phyloP scores from a whole-genome alignment of 2,329 filamentous ascomycete genomes.

The Fusarium decemcellulare region DNA sequence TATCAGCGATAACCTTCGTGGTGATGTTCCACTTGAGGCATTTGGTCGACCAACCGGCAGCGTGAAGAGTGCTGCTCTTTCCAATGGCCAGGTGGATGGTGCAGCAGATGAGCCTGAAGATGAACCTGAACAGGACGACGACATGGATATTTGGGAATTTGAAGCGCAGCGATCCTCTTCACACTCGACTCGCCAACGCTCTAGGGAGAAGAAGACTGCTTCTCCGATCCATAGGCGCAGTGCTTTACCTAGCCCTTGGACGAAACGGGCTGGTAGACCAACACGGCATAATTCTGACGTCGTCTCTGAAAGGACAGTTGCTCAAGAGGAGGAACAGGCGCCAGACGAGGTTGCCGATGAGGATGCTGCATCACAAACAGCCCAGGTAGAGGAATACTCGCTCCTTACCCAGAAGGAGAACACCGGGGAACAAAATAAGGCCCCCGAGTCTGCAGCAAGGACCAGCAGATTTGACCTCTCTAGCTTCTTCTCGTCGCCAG shows the following conservation, averaged over 20 bases:
- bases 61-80: neutral
- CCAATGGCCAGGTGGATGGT: constrained; percentile 32
- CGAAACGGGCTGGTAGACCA: constrained; percentile 40
- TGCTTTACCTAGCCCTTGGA: constrained; percentile 59
- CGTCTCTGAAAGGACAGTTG: constrained; percentile 1
- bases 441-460: constrained; percentile 45
- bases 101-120: constrained; percentile 36
- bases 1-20: constrained; percentile 53
- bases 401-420: constrained; percentile 54
- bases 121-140: constrained; percentile 47
- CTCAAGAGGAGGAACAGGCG: constrained; percentile 13
- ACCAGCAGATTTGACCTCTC: constrained; percentile 62
- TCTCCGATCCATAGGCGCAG: constrained; percentile 39
- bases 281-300: constrained; percentile 24
- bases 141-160: constrained; percentile 70
- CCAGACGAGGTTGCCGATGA: constrained; percentile 29
- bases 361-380: constrained; percentile 29
- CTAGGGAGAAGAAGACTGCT: constrained; percentile 46
- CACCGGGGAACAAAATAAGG: constrained; percentile 25
- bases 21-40: constrained; percentile 53
- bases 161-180: constrained; percentile 67
- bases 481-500: constrained; percentile 72
- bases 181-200: constrained; percentile 46
- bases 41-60: constrained; percentile 28
- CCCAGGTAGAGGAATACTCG: constrained; percentile 59